A percentile compares a stretch with the other conserved stretches of the same genome.
Evolutionary conservation across 441 rosid genomes (phyloP).

Genomic region (Daphne laureola): DNA sequence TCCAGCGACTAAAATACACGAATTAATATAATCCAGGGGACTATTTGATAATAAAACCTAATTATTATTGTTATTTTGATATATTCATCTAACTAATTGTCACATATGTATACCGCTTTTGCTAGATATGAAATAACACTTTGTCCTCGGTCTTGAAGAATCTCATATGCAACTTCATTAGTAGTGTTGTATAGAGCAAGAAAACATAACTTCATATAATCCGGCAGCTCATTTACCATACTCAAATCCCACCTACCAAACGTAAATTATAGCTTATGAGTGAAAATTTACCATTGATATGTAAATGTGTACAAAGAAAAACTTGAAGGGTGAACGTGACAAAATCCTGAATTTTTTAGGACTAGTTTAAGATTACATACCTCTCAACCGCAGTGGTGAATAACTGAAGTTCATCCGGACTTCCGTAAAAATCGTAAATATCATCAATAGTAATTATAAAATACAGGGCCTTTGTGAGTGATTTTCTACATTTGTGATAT

Average conservation of each 20-base stretch:
- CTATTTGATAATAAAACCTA: too few relatives aligned
- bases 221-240: slow-evolving; percentile 24
- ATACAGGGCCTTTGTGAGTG: slow-evolving; percentile 12
- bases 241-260: slow-evolving; percentile 33
- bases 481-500: slow-evolving; percentile 15
- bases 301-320: too few relatives aligned
- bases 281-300: too few relatives aligned
- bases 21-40: too few relatives aligned
- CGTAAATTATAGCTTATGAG: too few relatives aligned
- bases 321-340: too few relatives aligned
- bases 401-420: slow-evolving; percentile 22
- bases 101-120: slow-evolving; percentile 20
- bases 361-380: slow-evolving; percentile 5
- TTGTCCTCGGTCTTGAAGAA: slow-evolving; percentile 22
- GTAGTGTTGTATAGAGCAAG: slow-evolving; percentile 30
- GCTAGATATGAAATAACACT: slow-evolving; percentile 19
- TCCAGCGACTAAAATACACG: too few relatives aligned
- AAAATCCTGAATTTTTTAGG: too few relatives aligned
- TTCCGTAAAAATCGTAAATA: slow-evolving; percentile 30
- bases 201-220: slow-evolving; percentile 32
- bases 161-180: slow-evolving; percentile 34
- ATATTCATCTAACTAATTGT: too few relatives aligned
- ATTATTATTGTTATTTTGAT: too few relatives aligned
- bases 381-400: slow-evolving; percentile 22
- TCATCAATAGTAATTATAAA: slow-evolving; percentile 25